Conservation (phyloP, 257 asterid genomes). For the Primulina tabacum region DNA sequence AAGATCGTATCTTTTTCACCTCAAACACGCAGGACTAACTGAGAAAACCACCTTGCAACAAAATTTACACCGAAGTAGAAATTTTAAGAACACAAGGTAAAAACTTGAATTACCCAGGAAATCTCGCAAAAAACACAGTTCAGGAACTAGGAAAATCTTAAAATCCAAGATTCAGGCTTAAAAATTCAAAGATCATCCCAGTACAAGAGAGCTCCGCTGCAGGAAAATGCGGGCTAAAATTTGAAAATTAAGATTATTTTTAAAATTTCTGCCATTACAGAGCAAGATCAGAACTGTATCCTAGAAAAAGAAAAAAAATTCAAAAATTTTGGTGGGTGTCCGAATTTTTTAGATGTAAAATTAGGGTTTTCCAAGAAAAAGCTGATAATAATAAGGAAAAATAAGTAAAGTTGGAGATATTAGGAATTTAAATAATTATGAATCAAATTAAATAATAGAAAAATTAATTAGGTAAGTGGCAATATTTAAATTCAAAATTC, state of each 20-base stretch:
- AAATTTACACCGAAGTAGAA: conserved; percentile 23
- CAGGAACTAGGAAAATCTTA: conserved; percentile 36
- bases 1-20: conserved; percentile 35
- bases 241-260: conserved; percentile 28
- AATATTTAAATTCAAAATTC: conserved; percentile 64
- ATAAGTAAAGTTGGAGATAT: conserved; percentile 38
- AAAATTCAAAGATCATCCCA: conserved; percentile 45
- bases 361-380: conserved; percentile 55
- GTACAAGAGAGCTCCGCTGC: conserved; percentile 32
- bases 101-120: conserved; percentile 21
- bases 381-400: conserved; percentile 14
- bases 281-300: conserved; percentile 36
- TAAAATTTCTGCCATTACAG: conserved; percentile 43
- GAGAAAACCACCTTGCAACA: conserved; percentile 23
- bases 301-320: conserved; percentile 28
- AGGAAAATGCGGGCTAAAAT: conserved; percentile 29
- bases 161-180: conserved; percentile 31
- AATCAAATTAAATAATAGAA: conserved; percentile 36
- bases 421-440: conserved; percentile 27
- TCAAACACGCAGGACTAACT: conserved; percentile 19
- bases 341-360: conserved; percentile 30
- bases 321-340: conserved; percentile 25
- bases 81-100: conserved; percentile 18
- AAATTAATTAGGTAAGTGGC: conserved; percentile 40
- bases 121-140: conserved; percentile 30